These are phyloP conservation scores for Myxozyma geophila DNA, from an alignment of 805 yeast species.

Conservation along the genomic window DNA sequence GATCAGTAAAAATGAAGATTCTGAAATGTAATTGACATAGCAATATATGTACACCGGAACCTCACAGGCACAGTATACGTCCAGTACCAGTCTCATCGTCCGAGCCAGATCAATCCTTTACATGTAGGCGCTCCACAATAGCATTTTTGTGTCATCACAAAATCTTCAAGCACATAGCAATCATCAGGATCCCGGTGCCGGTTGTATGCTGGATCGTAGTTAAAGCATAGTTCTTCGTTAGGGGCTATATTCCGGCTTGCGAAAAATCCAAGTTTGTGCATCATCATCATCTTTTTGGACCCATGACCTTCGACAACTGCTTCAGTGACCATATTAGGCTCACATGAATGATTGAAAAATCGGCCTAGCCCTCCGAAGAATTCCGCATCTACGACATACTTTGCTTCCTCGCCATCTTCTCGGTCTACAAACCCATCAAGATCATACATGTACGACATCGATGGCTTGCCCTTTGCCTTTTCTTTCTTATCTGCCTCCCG, in stretches of 20 bases:
- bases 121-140: slow-evolving; percentile 17
- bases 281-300: slow-evolving; percentile 9
- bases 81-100: neutral
- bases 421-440: slow-evolving; percentile 17
- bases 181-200: neutral
- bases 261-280: slow-evolving; percentile 30
- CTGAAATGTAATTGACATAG: too few species aligned
- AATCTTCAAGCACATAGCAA: slow-evolving; percentile 11
- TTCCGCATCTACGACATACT: slow-evolving; percentile 27
- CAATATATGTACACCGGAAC: too few species aligned
- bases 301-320: slow-evolving; percentile 20
- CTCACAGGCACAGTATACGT: too few species aligned
- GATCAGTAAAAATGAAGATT: too few species aligned
- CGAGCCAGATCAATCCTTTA: slow-evolving; percentile 14
- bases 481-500: slow-evolving; percentile 12
- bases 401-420: slow-evolving; percentile 10
- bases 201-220: slow-evolving; percentile 16
- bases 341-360: slow-evolving; percentile 30
- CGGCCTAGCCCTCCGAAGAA: slow-evolving; percentile 27
- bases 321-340: slow-evolving; percentile 20
- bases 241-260: slow-evolving; percentile 25
- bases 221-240: slow-evolving; percentile 29
- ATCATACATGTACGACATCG: slow-evolving; percentile 7
- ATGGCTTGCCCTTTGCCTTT: neutral
- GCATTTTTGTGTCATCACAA: slow-evolving; percentile 14